Percentiles rank a stretch among this genome's conserved stretches.
These are phyloP conservation scores for Cronartium quercuum DNA, from an alignment of 1,284 basidiomycete species.

Conservation along the genomic window DNA sequence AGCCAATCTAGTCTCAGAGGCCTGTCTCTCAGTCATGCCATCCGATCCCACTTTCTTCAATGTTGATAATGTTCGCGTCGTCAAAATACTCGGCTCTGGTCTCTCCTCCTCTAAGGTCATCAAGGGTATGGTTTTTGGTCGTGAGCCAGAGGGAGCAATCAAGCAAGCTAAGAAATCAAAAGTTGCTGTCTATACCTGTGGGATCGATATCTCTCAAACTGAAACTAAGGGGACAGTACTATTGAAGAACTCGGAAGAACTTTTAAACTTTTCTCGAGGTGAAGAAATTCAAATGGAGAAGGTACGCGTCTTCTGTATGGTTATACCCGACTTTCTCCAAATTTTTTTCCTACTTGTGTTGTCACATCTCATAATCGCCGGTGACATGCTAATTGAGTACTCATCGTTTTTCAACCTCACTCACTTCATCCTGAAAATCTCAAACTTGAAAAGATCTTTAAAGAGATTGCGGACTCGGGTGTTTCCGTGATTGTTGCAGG, in stretches of 20 bases:
- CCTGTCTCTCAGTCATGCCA: slow-evolving; percentile 83
- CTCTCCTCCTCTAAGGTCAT: slow-evolving; percentile 78
- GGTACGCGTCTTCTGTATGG: slow-evolving; percentile 53
- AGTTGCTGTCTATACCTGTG: slow-evolving; percentile 88
- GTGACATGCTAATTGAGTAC: neutral
- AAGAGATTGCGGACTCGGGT: slow-evolving; percentile 93
- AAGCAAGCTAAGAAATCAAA: slow-evolving; percentile 77
- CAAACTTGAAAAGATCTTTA: slow-evolving; percentile 92
- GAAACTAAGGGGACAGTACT: slow-evolving; percentile 99
- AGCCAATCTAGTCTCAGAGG: slow-evolving; percentile 81
- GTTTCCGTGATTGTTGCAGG: slow-evolving; percentile 91
- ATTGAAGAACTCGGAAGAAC: slow-evolving; percentile 89
- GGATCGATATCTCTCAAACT: slow-evolving; percentile 87
- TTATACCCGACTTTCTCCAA: neutral
- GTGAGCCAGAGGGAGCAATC: slow-evolving; percentile 83
- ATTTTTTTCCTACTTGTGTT: neutral
- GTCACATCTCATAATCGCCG: neutral
- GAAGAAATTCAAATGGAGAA: slow-evolving; percentile 95
- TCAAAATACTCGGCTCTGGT: slow-evolving; percentile 95
- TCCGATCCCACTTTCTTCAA: slow-evolving; percentile 78
- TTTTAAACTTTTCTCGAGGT: slow-evolving; percentile 89
- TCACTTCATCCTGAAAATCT: neutral
- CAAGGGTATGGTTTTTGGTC: slow-evolving; percentile 94
- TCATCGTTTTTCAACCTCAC: neutral
- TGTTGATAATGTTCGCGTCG: slow-evolving; percentile 95